Evolutionary conservation across 345 rosid genomes (phyloP), one percentile per base, ranked within the genome.

Genomic region (Bretschneidera sinensis): DNA sequence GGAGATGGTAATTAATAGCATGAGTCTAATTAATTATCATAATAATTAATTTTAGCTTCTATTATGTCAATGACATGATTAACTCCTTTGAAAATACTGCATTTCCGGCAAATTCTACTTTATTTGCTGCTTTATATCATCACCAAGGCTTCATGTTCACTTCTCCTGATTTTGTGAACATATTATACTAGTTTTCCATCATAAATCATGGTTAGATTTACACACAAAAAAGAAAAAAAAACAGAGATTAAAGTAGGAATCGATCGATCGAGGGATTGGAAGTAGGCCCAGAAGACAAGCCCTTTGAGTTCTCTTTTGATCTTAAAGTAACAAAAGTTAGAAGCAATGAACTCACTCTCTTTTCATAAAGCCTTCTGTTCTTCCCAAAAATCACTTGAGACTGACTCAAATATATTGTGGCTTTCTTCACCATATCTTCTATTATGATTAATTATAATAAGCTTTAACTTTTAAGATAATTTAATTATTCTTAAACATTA

Each of bases 281-380:
- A 47, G 6, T 61, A 72, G 71, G 69, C 67, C 83, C 79, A 61
- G 69, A 51, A 60, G 48, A 54, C 64, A 68, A 55, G 24, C 59
- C 62, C 75, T 74, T 81, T 62, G 74, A 67, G 69, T 53, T 63
- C 55, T 51, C 81, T 59, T 79, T 81, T 55, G 61, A 72, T 75
- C 74, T 67, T 58, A 73, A 78, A 81, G 72, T 58, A 55, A 66
- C 54, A 74, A 80, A 77, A 66, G 75, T 55, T 51, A 18, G 48
- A 51, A 60, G 74, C 33, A 57, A 65, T 18, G 49, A 56, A 57
- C 49, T 65, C 21, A 58, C 33, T 21, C 43, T 71, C 77, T 74
- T 74, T 74, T 67, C 54, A 55, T 48, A 74, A 74, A 76, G 74
- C 67, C n/a, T n/a, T n/a, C n/a, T n/a, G n/a, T 63, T 61, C 23